A percentile compares a stretch with the other conserved stretches of the same genome.
Conservation (phyloP, 805 yeast species). For the Wickerhamomyces queroliae region DNA sequence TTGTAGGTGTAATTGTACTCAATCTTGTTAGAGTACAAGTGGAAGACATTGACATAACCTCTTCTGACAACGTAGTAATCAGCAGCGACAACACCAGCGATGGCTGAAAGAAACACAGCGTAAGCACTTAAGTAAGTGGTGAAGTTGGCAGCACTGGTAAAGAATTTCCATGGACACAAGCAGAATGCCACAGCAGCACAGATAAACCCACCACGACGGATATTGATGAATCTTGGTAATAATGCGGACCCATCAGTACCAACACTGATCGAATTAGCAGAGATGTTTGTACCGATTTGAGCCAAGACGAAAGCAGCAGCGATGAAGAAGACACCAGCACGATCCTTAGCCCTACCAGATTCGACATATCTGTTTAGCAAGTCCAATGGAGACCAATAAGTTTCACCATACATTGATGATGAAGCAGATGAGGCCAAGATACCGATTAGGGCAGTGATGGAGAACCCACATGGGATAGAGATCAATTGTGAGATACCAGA, state of each 20-base stretch:
- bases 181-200: constrained; percentile 64
- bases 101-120: constrained; percentile 75
- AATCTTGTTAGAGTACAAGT: constrained; percentile 47
- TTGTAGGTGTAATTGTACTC: constrained; percentile 53
- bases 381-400: constrained; percentile 37
- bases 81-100: constrained; percentile 69
- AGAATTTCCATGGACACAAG: constrained; percentile 77
- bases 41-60: constrained; percentile 59
- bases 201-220: constrained; percentile 56
- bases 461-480: constrained; percentile 66
- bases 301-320: constrained; percentile 61
- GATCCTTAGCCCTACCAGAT: constrained; percentile 25
- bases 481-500: constrained; percentile 46
- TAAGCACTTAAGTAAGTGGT: constrained; percentile 79
- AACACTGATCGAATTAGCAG: constrained; percentile 57
- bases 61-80: constrained; percentile 72
- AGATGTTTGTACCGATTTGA: constrained; percentile 72
- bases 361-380: constrained; percentile 30
- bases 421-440: constrained; percentile 71
- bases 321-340: constrained; percentile 65
- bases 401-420: constrained; percentile 29
- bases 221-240: constrained; percentile 52
- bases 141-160: constrained; percentile 63
- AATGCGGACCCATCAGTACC: constrained; percentile 53
- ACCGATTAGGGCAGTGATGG: constrained; percentile 74